phyloP scores from a whole-genome alignment of 2,329 filamentous ascomycete species.

The Pseudogymnoascus destructans region DNA sequence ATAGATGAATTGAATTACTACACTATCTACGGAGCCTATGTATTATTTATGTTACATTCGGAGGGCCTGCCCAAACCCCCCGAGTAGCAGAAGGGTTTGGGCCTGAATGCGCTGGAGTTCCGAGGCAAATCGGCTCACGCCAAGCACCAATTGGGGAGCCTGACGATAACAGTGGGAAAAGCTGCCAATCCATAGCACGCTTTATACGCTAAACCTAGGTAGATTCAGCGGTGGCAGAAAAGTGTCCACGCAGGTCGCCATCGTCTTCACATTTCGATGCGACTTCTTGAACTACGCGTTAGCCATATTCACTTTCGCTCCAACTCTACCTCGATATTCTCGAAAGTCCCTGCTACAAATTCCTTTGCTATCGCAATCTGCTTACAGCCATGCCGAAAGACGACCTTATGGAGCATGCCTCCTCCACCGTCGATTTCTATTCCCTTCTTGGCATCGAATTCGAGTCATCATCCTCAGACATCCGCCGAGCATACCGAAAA shows the following conservation, averaged over 20 bases:
- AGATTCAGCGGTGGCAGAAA: constrained; percentile 2
- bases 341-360: neutral
- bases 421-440: constrained; percentile 26
- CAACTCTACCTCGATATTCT: neutral
- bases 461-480: constrained; percentile 11
- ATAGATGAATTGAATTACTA: too few relatives aligned
- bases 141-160: too few relatives aligned
- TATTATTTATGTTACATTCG: too few relatives aligned
- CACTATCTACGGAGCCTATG: too few relatives aligned
- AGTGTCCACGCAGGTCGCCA: constrained; percentile 4
- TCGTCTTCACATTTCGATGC: neutral
- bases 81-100: too few relatives aligned
- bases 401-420: constrained; percentile 24
- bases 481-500: constrained; percentile 57
- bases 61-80: too few relatives aligned
- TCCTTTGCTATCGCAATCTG: neutral
- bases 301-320: neutral
- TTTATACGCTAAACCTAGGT: neutral
- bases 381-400: constrained; percentile 22
- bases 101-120: too few relatives aligned
- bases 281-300: constrained; percentile 1
- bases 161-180: too few relatives aligned
- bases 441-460: constrained; percentile 11
- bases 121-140: too few relatives aligned
- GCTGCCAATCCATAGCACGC: too few relatives aligned